These are phyloP conservation scores for Paramarasmius palmivorus DNA, from an alignment of 1,284 basidiomycete species.

Conservation along the genomic window DNA sequence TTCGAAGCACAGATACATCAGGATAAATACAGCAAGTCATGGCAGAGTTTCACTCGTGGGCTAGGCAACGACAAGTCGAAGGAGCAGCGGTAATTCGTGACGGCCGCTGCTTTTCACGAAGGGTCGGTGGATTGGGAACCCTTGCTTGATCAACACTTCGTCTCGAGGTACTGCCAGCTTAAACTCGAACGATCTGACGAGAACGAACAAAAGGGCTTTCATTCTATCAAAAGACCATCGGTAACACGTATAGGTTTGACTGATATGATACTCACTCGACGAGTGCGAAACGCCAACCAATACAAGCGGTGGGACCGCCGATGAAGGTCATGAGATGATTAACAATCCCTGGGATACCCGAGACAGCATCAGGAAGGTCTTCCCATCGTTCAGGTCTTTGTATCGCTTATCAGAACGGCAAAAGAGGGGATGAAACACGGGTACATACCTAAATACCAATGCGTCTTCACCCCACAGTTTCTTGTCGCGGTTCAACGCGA, in stretches of 20 bases:
- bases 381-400: constrained; percentile 45
- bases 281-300: background rate
- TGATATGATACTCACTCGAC: background rate
- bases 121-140: background rate
- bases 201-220: constrained; percentile 46
- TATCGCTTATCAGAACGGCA: background rate
- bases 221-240: constrained; percentile 23
- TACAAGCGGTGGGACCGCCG: background rate
- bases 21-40: too few relatives aligned
- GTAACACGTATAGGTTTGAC: background rate
- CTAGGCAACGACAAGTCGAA: too few relatives aligned
- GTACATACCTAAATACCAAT: constrained; percentile 35
- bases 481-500: constrained; percentile 37
- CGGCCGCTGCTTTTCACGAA: background rate
- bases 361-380: constrained; percentile 27
- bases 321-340: background rate
- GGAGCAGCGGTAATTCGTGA: too few relatives aligned
- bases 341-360: background rate
- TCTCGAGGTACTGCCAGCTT: constrained; percentile 34
- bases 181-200: constrained; percentile 50
- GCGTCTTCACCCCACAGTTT: constrained; percentile 50
- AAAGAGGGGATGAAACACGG: background rate
- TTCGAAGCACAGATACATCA: too few relatives aligned
- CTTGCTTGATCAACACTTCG: constrained; percentile 15
- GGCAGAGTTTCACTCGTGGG: too few relatives aligned